Conservation (phyloP, 495 filamentous ascomycete genomes). For the Xylaria castorea region DNA sequence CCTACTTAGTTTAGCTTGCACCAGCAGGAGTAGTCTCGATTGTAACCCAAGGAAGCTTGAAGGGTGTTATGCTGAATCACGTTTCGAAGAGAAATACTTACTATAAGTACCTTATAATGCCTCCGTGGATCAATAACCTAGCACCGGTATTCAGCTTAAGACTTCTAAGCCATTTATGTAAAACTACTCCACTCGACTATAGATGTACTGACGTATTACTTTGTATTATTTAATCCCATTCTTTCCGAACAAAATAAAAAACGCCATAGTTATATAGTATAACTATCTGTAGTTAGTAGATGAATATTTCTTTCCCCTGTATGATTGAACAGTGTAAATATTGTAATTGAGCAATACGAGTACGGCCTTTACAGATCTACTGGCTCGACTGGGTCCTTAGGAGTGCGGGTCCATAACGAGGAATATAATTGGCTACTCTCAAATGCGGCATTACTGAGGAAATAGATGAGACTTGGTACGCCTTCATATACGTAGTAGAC, state of each 20-base stretch:
- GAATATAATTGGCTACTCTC: not conserved
- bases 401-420: not conserved
- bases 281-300: not conserved
- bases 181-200: not conserved
- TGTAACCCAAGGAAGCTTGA: not conserved
- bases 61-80: not conserved
- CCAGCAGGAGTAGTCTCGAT: not conserved
- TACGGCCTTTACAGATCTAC: not conserved
- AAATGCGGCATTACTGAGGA: not conserved
- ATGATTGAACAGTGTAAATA: not conserved
- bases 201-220: not conserved
- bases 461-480: not conserved
- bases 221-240: not conserved
- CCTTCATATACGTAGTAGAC: not conserved
- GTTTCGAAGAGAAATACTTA: not conserved
- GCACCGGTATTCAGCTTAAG: not conserved
- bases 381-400: not conserved
- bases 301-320: not conserved
- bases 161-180: not conserved
- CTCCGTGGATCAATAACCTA: not conserved
- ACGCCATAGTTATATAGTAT: not conserved
- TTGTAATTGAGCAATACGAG: not conserved
- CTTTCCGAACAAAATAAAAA: not conserved
- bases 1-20: not conserved
- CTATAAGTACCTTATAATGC: not conserved